A percentile compares a stretch with the other conserved stretches of the same genome.
These are phyloP conservation scores for Plantago elongata DNA, from an alignment of 257 asterid genomes.

Conservation along the genomic window DNA sequence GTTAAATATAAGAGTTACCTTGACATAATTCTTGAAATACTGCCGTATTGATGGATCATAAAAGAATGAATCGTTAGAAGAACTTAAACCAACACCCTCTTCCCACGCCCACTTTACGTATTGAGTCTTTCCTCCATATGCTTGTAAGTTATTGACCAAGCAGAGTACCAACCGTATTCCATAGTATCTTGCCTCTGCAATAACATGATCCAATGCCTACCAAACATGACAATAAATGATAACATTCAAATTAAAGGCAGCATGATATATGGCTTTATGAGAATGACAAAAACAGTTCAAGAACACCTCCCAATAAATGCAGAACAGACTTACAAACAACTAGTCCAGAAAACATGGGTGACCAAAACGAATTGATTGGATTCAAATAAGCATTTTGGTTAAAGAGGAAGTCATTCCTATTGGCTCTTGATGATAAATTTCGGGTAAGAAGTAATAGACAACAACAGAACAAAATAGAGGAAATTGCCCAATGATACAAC, in stretches of 20 bases:
- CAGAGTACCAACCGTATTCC: constrained; percentile 76
- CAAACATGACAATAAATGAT: constrained; percentile 13
- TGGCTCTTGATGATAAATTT: too few relatives aligned
- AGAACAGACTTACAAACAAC: neutral
- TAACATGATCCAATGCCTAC: constrained; percentile 92
- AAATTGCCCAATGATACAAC: too few relatives aligned
- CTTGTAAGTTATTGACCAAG: constrained; percentile 92
- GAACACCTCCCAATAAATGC: constrained; percentile 1
- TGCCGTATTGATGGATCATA: constrained; percentile 89
- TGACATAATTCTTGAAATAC: constrained; percentile 77
- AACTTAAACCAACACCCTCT: constrained; percentile 87
- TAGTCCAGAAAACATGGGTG: too few relatives aligned
- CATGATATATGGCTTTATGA: neutral
- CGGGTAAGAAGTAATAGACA: too few relatives aligned
- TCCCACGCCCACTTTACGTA: constrained; percentile 99
- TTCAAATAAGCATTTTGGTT: too few relatives aligned
- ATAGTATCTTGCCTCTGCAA: constrained; percentile 70
- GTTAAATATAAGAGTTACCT: constrained; percentile 46
- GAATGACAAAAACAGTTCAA: constrained; percentile 12
- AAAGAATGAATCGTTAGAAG: constrained; percentile 96
- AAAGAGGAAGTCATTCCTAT: too few relatives aligned
- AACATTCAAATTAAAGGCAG: constrained; percentile 13
- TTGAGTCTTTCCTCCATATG: constrained; percentile 93
- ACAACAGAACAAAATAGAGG: too few relatives aligned
- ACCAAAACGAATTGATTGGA: too few relatives aligned